These are phyloP conservation scores for Globisporangium megalacanthum DNA, from an alignment of 352 stramenopile species.

Conservation along the genomic window DNA sequence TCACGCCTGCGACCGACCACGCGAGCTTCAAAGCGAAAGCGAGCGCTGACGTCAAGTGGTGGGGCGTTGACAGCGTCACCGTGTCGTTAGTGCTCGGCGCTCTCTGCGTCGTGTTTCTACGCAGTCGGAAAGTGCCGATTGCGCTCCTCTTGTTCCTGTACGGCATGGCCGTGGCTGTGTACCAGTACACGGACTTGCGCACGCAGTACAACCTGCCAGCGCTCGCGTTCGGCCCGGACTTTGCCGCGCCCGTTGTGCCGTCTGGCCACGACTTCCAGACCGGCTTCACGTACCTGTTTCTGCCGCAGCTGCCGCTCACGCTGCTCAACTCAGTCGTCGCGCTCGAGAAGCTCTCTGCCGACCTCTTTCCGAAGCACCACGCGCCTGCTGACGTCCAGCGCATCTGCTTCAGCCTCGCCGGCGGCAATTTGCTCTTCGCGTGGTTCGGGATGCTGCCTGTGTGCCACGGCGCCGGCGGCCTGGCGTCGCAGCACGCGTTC, in stretches of 20 bases:
- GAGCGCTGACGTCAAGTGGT: constrained; percentile 33
- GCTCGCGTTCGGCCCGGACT: constrained; percentile 48
- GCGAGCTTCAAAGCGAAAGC: constrained; percentile 26
- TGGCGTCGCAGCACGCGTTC: constrained; percentile 91
- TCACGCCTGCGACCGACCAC: constrained; percentile 18
- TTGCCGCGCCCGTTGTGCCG: constrained; percentile 49
- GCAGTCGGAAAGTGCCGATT: constrained; percentile 52
- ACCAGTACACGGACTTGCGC: constrained; percentile 44
- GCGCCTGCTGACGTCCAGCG: constrained; percentile 49
- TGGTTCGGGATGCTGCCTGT: constrained; percentile 91
- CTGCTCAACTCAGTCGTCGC: constrained; percentile 92
- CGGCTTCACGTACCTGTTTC: constrained; percentile 83
- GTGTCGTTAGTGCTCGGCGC: constrained; percentile 61
- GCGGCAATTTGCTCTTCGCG: constrained; percentile 81
- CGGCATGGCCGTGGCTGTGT: constrained; percentile 56
- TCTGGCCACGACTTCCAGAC: constrained; percentile 46
- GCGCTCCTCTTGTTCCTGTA: constrained; percentile 67
- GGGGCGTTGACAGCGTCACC: constrained; percentile 61
- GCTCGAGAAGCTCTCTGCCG: constrained; percentile 83
- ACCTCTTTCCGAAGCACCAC: constrained; percentile 84
- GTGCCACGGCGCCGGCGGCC: constrained; percentile 90
- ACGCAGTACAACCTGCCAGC: constrained; percentile 48
- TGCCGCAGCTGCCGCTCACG: constrained; percentile 90
- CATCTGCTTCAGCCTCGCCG: constrained; percentile 62
- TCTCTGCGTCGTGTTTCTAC: constrained; percentile 70